Conservation (phyloP, 495 filamentous ascomycete species). For the Penicillium coprophilum region DNA sequence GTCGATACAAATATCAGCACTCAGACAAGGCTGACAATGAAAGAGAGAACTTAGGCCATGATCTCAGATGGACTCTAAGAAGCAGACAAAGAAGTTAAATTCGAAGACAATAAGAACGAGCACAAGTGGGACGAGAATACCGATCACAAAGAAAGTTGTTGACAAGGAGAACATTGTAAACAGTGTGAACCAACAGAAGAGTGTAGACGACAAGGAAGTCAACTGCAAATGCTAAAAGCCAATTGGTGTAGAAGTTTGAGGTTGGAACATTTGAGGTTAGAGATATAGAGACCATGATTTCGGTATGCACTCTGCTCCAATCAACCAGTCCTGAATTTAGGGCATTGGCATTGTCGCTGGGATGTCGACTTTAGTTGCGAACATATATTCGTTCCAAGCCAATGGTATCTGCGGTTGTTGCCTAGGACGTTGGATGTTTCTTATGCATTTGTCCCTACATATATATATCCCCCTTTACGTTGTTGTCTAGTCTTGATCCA, state of each 20-base stretch:
- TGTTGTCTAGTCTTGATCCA: slow-evolving; percentile 46
- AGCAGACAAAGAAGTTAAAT: background rate
- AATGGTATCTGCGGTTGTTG: slow-evolving; percentile 36
- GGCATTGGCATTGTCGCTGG: slow-evolving; percentile 38
- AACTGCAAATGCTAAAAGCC: background rate
- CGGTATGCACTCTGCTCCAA: slow-evolving; percentile 40
- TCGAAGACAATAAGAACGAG: background rate
- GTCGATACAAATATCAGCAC: background rate
- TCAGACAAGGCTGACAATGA: background rate
- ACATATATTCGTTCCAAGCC: slow-evolving; percentile 28
- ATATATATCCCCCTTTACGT: slow-evolving; percentile 32
- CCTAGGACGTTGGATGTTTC: slow-evolving; percentile 34
- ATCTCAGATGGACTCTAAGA: background rate
- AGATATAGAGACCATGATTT: slow-evolving; percentile 35
- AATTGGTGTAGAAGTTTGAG: background rate
- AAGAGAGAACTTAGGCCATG: background rate
- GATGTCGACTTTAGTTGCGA: slow-evolving; percentile 37
- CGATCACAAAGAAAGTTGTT: background rate
- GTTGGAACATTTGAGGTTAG: slow-evolving; percentile 28
- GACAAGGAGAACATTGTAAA: background rate
- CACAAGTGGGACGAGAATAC: background rate
- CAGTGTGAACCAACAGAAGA: background rate
- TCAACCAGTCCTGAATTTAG: slow-evolving; percentile 40
- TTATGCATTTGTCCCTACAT: slow-evolving; percentile 41
- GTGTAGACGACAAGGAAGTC: background rate